Conservation (phyloP, 305 asterid species). For the Fraxinus floribunda region DNA sequence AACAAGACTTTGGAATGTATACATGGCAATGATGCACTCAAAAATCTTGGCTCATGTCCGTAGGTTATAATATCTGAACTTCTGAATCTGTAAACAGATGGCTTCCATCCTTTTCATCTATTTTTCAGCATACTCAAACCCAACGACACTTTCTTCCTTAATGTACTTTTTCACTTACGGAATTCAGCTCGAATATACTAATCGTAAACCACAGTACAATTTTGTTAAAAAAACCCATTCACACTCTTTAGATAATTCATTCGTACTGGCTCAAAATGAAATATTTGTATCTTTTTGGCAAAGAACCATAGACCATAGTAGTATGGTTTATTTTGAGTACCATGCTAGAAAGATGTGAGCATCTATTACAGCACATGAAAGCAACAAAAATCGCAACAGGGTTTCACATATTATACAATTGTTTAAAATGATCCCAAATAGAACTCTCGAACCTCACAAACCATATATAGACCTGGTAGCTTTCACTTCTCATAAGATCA, state of each 20-base stretch:
- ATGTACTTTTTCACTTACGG: neutral
- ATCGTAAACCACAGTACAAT: neutral
- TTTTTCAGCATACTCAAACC: neutral
- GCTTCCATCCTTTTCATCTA: neutral
- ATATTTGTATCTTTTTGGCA: neutral
- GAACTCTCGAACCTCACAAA: neutral
- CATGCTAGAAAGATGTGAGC: neutral
- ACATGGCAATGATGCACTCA: neutral
- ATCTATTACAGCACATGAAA: neutral
- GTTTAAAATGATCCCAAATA: neutral
- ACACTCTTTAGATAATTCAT: neutral
- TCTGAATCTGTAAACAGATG: neutral
- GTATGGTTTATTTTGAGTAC: neutral
- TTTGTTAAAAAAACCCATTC: neutral
- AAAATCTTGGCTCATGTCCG: neutral
- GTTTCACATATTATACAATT: neutral
- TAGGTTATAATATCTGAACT: slow-evolving; percentile 9
- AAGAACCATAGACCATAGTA: neutral
- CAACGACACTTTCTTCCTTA: neutral
- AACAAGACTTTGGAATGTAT: neutral
- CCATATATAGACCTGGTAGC: neutral
- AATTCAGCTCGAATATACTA: neutral
- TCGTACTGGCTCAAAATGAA: neutral
- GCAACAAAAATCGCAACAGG: neutral
- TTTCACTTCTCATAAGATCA: neutral